Evolutionary conservation across 1,284 basidiomycete species (phyloP), one percentile per base, ranked within the genome.

Genomic region (Microbotryum silenes-acaulis): DNA sequence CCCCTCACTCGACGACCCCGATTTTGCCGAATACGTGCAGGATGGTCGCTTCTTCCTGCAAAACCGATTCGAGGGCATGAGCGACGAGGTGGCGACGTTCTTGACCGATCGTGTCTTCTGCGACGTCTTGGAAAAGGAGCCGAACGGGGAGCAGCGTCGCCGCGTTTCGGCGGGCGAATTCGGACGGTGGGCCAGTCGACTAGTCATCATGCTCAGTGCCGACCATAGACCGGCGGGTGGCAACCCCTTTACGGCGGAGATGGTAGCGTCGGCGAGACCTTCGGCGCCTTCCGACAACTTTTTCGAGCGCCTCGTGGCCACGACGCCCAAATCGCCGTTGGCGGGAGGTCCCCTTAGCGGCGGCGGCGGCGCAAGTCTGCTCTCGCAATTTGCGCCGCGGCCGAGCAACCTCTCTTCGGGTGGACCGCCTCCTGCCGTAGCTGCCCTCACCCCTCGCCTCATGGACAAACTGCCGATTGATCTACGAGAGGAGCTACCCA

Each of bases 11-110:
- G 81, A 84, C 75, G 80, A 82, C 70, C 85, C 86, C 78, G 72
- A 67, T 77, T 99, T 97, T 76, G 82, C 85, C 68, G 80, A 85
- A 16, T 98, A 87, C 79, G 84, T 86, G 70, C 79, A 81, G 60
- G 83, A 89, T 67, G 91, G 91, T 29, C 80, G 88, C 75, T 79
- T 79, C 46, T 98, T 97, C 78, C 86, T 98, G 74, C 83, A 90
- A 79, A 80, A 84, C 65, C 86, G 91, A 57, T 97, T 97, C 77
- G 83, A 89, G 25, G 94, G 94, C 65, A 93, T 98, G 83, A 91
- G 90, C 20, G 79, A 81, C 51, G 81, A 79, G 21, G 90, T 97
- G 47, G 92, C 94, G 1, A 83, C 87, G 31, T 92, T 90, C 75
- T 82, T 98, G 54, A 85, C 90, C 59, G 82, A 83, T 65, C 83